phyloP scores from a whole-genome alignment of 352 stramenopile genomes.

The Globisporangium nunn region DNA sequence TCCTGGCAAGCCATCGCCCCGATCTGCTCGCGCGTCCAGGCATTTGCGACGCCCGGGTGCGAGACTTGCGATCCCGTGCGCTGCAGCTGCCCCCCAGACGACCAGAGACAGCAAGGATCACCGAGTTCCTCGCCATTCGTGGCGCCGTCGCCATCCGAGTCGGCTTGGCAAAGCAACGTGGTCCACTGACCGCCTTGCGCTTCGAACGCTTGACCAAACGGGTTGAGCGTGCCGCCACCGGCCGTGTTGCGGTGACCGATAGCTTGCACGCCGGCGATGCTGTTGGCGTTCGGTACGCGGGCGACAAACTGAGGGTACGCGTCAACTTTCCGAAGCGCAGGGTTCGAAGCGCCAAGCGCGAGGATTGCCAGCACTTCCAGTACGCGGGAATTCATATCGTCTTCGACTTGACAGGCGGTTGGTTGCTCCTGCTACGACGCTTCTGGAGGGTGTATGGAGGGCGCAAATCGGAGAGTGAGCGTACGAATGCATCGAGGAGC shows the following conservation, averaged over 20 bases:
- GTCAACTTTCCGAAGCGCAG: neutral
- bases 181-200: slow-evolving; percentile 39
- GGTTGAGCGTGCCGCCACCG: slow-evolving; percentile 48
- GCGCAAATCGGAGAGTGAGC: neutral
- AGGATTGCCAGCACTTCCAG: neutral
- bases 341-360: neutral
- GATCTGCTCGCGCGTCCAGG: slow-evolving; percentile 18
- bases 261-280: slow-evolving; percentile 35
- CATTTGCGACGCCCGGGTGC: slow-evolving; percentile 24
- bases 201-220: slow-evolving; percentile 56
- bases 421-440: neutral
- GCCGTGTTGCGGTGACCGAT: slow-evolving; percentile 43
- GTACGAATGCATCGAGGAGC: neutral
- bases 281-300: slow-evolving; percentile 50
- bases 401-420: neutral
- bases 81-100: neutral
- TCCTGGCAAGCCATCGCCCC: slow-evolving; percentile 15
- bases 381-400: neutral
- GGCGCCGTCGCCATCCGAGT: slow-evolving; percentile 72
- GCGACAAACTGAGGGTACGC: slow-evolving; percentile 42
- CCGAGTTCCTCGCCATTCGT: slow-evolving; percentile 88
- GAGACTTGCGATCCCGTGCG: slow-evolving; percentile 9
- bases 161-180: slow-evolving; percentile 37
- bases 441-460: neutral
- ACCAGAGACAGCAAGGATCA: slow-evolving; percentile 82